phyloP scores from a whole-genome alignment of 2,329 filamentous ascomycete genomes.

The Aureobasidium sp. region DNA sequence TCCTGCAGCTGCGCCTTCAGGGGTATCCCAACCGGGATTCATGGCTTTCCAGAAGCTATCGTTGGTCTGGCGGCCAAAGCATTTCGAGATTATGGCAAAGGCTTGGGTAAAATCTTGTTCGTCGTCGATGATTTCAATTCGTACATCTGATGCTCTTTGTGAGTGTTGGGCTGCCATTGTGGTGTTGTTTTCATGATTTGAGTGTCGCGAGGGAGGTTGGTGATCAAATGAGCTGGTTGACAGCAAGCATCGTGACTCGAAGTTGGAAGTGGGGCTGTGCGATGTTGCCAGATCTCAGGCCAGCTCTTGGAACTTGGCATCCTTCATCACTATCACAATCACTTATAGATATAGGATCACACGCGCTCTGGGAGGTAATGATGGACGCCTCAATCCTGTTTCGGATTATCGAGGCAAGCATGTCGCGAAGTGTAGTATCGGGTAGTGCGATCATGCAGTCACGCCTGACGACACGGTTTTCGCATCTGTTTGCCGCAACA shows the following conservation, averaged over 20 bases:
- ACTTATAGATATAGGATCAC: not conserved
- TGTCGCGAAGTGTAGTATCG: no score
- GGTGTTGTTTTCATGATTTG: no score
- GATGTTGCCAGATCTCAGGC: conserved; percentile 12
- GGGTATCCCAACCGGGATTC: conserved; percentile 63
- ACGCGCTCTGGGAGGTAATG: no score
- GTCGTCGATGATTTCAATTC: conserved; percentile 4
- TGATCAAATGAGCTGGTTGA: no score
- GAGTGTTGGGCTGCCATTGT: not conserved
- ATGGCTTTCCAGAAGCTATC: conserved; percentile 59
- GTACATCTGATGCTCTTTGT: not conserved
- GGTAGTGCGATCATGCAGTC: no score
- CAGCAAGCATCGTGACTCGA: no score
- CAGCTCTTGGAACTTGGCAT: conserved; percentile 9
- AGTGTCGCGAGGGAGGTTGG: no score
- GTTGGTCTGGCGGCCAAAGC: conserved; percentile 57
- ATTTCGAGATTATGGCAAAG: conserved; percentile 36
- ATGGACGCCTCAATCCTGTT: no score
- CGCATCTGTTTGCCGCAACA: no score
- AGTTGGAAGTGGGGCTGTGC: conserved; percentile 6
- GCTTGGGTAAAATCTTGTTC: conserved; percentile 11
- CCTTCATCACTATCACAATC: not conserved
- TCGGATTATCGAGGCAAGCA: no score
- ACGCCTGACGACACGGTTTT: no score
- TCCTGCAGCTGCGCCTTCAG: conserved; percentile 45